A percentile compares a stretch with the other conserved stretches of the same genome.
These are phyloP conservation scores for Globisporangium nodosum DNA, from an alignment of 352 stramenopile species.

Conservation along the genomic window DNA sequence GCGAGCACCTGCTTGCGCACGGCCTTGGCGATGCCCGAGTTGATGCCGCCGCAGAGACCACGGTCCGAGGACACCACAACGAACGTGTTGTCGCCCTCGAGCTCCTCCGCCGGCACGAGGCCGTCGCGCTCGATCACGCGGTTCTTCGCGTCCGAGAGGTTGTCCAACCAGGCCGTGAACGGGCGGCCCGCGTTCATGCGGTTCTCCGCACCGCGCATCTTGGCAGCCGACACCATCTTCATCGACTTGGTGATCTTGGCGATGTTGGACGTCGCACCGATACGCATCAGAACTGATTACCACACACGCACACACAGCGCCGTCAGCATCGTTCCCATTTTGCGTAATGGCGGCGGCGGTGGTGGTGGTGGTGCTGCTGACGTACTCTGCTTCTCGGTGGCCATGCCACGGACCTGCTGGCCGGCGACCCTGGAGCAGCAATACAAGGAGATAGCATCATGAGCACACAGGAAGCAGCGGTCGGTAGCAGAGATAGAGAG, in stretches of 20 bases:
- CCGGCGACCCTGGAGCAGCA: slow-evolving; percentile 37
- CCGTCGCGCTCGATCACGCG: slow-evolving; percentile 87
- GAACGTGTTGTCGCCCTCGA: slow-evolving; percentile 88
- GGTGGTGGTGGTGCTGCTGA: slow-evolving; percentile 2
- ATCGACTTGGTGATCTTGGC: slow-evolving; percentile 99
- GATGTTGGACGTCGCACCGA: slow-evolving; percentile 98
- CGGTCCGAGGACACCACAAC: slow-evolving; percentile 96
- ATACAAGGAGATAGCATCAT: slow-evolving; percentile 1
- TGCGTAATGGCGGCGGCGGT: not conserved
- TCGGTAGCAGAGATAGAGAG: not conserved
- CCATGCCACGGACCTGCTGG: slow-evolving; percentile 92
- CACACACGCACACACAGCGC: too few species aligned
- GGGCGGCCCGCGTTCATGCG: slow-evolving; percentile 78
- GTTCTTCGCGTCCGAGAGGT: slow-evolving; percentile 68
- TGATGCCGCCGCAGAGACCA: slow-evolving; percentile 98
- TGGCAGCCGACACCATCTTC: slow-evolving; percentile 99
- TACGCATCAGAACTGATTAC: slow-evolving; percentile 89
- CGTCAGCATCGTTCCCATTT: not conserved
- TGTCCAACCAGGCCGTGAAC: slow-evolving; percentile 81
- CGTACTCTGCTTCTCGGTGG: slow-evolving; percentile 97
- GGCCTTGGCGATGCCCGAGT: slow-evolving; percentile 94
- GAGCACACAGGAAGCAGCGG: not conserved
- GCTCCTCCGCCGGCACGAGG: slow-evolving; percentile 75
- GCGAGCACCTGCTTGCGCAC: slow-evolving; percentile 78
- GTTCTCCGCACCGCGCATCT: slow-evolving; percentile 97